phyloP scores from a whole-genome alignment of 2,329 filamentous ascomycete species.

The Graphilbum ipis-grandicollis region DNA sequence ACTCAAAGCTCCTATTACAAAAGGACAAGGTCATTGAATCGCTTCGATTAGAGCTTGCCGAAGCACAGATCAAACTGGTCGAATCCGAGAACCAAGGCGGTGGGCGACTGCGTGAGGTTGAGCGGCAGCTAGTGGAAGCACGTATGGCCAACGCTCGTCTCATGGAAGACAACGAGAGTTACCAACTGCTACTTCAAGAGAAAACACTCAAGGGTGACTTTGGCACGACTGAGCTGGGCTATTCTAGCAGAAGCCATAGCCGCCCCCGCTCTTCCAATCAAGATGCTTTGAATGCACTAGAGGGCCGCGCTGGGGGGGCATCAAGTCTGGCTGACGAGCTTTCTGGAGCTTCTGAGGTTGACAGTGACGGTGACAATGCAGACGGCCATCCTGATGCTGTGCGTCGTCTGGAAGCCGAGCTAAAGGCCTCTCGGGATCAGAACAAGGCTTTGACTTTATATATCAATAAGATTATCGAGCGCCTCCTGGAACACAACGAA shows the following conservation, averaged over 20 bases:
- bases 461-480: constrained; percentile 98
- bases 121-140: constrained; percentile 75
- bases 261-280: constrained; percentile 33
- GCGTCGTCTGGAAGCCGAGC: constrained; percentile 58
- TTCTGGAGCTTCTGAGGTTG: constrained; percentile 46
- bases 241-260: constrained; percentile 12
- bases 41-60: constrained; percentile 77
- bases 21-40: constrained; percentile 96
- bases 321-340: constrained; percentile 74
- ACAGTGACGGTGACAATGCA: constrained; percentile 17
- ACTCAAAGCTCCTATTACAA: constrained; percentile 76
- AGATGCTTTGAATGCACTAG: constrained; percentile 45
- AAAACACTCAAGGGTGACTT: constrained; percentile 94
- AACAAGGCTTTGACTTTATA: constrained; percentile 96
- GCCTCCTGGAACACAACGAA: constrained; percentile 81
- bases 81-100: constrained; percentile 89
- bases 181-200: constrained; percentile 84
- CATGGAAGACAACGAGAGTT: constrained; percentile 98
- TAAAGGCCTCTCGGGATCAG: constrained; percentile 70
- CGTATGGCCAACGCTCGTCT: constrained; percentile 90
- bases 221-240: constrained; percentile 64
- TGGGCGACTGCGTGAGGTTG: constrained; percentile 74
- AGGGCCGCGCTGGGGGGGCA: constrained; percentile 27
- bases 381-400: constrained; percentile 25
- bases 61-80: constrained; percentile 86